These are phyloP conservation scores for Juncus inflexus DNA, from an alignment of 176 grass and related monocot species.

Conservation along the genomic window DNA sequence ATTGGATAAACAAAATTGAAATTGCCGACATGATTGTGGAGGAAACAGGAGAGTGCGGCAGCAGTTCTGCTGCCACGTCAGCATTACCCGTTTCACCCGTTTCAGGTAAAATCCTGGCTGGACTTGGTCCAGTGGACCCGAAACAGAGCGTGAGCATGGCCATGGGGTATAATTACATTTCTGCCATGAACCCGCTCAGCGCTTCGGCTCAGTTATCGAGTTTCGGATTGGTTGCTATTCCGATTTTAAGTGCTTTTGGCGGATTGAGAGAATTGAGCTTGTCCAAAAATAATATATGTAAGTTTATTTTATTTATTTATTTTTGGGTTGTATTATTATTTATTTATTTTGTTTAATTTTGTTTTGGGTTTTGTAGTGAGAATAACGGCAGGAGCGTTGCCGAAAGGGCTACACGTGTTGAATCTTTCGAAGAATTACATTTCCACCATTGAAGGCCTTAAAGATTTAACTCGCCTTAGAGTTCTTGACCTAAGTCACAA, in stretches of 20 bases:
- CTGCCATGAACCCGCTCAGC: slow-evolving; percentile 65
- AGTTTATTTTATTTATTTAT: slow-evolving; percentile 17
- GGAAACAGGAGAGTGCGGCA: slow-evolving; percentile 53
- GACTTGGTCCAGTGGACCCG: slow-evolving; percentile 34
- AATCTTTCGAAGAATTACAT: slow-evolving; percentile 92
- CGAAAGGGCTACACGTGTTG: slow-evolving; percentile 92
- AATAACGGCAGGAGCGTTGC: slow-evolving; percentile 75
- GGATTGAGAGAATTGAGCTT: slow-evolving; percentile 68
- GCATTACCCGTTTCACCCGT: slow-evolving; percentile 2
- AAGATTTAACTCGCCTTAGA: slow-evolving; percentile 73
- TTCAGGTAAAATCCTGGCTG: slow-evolving; percentile 1
- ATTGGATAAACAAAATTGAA: slow-evolving; percentile 84
- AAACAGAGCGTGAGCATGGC: slow-evolving; percentile 63
- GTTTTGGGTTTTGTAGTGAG: slow-evolving; percentile 49
- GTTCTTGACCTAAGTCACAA: slow-evolving; percentile 85
- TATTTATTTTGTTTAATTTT: slow-evolving; percentile 14
- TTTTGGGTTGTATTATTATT: neutral
- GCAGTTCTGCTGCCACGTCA: slow-evolving; percentile 24
- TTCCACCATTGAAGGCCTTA: slow-evolving; percentile 82
- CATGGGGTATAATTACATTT: slow-evolving; percentile 86
- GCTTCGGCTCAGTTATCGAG: slow-evolving; percentile 65
- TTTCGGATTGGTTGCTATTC: slow-evolving; percentile 62
- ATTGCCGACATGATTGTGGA: slow-evolving; percentile 33
- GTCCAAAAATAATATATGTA: slow-evolving; percentile 82
- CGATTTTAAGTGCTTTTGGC: slow-evolving; percentile 63